Conservation (phyloP, 2,329 filamentous ascomycete genomes). For the Stromatinia cepivora region DNA sequence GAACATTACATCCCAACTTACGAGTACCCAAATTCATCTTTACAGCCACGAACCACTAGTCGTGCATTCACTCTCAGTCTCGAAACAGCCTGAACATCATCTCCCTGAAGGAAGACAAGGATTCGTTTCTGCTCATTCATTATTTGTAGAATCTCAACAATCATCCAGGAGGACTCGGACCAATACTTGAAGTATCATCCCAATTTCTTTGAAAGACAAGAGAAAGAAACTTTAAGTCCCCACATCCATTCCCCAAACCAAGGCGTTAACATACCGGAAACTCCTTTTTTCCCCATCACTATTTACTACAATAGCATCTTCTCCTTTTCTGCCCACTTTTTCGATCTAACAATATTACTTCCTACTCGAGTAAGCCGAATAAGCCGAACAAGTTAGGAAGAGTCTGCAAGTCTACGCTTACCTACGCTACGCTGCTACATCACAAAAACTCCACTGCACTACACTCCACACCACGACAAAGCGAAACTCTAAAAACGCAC, state of each 20-base stretch:
- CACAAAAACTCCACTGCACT: not conserved
- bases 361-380: not conserved
- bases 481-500: conserved; percentile 17
- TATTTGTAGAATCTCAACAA: not conserved
- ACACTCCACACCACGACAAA: conserved; percentile 2
- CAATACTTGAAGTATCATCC: not conserved
- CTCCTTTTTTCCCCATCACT: not conserved
- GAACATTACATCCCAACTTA: not conserved
- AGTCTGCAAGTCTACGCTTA: not conserved
- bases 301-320: not conserved
- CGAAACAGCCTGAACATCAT: not conserved
- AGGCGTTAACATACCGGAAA: not conserved
- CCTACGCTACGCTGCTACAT: not conserved
- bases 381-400: not conserved
- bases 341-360: not conserved
- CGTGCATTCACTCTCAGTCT: not conserved
- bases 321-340: not conserved
- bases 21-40: not conserved
- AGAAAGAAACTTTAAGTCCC: conserved; percentile 1
- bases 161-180: not conserved
- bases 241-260: not conserved
- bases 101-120: not conserved
- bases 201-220: not conserved
- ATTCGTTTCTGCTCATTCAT: not conserved
- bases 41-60: not conserved